phyloP scores from a whole-genome alignment of 805 yeast species.

The Ogataea minuta region DNA sequence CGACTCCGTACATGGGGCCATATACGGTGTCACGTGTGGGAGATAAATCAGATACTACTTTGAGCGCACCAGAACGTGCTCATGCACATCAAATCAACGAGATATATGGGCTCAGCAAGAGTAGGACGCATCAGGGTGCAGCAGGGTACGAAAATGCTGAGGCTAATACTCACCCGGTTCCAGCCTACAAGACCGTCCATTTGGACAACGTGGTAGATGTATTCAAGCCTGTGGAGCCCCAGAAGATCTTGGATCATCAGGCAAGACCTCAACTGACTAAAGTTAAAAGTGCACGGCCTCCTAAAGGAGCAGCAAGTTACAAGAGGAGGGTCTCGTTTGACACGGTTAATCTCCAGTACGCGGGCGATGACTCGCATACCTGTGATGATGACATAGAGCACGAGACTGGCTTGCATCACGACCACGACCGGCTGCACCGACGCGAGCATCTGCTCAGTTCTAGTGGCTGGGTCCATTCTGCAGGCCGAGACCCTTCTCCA shows the following conservation, averaged over 20 bases:
- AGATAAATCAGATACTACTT: background rate
- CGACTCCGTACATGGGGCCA: constrained; percentile 11
- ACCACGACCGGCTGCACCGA: constrained; percentile 7
- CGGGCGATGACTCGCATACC: constrained; percentile 21
- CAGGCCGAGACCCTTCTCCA: constrained; percentile 25
- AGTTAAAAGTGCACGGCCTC: background rate
- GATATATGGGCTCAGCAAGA: constrained; percentile 16
- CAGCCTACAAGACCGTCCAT: constrained; percentile 27
- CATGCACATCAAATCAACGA: constrained; percentile 8
- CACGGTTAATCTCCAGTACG: constrained; percentile 44
- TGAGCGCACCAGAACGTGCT: constrained; percentile 1
- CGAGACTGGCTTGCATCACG: constrained; percentile 20
- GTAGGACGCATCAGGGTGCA: constrained; percentile 28
- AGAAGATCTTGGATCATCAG: constrained; percentile 12
- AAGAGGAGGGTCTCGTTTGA: constrained; percentile 49
- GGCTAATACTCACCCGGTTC: constrained; percentile 4
- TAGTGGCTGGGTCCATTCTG: constrained; percentile 27
- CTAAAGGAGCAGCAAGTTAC: constrained; percentile 9
- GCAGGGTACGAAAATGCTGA: constrained; percentile 13
- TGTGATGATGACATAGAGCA: constrained; percentile 22
- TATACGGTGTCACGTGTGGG: no score
- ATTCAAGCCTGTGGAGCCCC: constrained; percentile 25
- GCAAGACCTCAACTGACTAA: constrained; percentile 3
- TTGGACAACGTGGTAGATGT: constrained; percentile 18
- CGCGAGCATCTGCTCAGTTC: constrained; percentile 16